Base-by-base conservation (phyloP, 768 basidiomycete genomes). In the Panaeolus papilionaceus region DNA sequence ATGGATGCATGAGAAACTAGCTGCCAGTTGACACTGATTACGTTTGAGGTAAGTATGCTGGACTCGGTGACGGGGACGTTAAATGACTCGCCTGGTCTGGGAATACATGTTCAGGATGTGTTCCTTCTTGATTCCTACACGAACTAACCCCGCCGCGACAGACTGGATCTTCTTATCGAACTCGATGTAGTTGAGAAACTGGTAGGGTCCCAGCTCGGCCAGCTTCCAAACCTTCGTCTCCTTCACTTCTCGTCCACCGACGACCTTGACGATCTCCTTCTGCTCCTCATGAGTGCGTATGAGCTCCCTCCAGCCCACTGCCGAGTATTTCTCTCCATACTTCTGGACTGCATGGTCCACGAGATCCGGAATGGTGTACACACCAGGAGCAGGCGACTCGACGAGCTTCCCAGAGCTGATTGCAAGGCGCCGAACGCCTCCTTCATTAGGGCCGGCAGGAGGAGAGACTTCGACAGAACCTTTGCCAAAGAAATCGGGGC, bases 211-310 rank as follows among this genome's bases (percentile, higher is more conserved):
- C 54, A 96, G 82, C 78, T 94, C 85, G 75, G 89, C 94, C 77
- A 92, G 94, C 75, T 89, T 92, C 95, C 95, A 97, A 47, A 82
- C 91, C 85, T 96, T 97, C 73, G 75, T 90, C 83, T 96, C 90
- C 14, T 79, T 87, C 42, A 85, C 81, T 75, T 92, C 85, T 75
- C 92, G 85, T 7, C 94, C 95, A 6, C 80, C 87, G 49, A 94
- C 87, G n/a, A 79, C 79, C 84, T 92, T 94, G 74, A 83, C 88
- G 49, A 95, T 84, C 73, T 93, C 88, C 79, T 94, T 94, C 72
- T 87, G 87, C 79, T 96, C 95, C 67, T 92, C 86, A 79, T 92
- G 85, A 4, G 75, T 67, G 38, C 81, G 76, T 67, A 92, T 74
- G 44, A 93, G 71, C 62, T 92, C 89, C 5, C 95, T 84, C 81